Base-by-base conservation (phyloP, 306 rosid genomes). In the Dryas alaskensis region DNA sequence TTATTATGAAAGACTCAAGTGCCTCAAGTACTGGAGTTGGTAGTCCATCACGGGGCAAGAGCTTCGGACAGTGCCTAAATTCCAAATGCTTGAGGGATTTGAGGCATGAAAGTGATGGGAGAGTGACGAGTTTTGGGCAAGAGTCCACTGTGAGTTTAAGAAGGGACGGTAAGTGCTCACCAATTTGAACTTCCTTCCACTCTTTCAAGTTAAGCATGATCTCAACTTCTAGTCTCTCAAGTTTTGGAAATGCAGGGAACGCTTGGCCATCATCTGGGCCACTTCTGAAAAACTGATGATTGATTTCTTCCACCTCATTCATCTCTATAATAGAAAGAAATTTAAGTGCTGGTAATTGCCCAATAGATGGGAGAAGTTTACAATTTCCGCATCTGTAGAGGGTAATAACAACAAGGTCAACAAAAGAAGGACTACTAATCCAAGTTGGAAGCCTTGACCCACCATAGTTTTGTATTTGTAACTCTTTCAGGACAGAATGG, bases 401-500 rank as follows among this genome's bases (percentile, higher is more conserved):
- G 8, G 62, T 59, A 42, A 76, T 60, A 49, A 17, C 69, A 48
- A 17, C 6, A 2, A 76, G 52, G 40, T 9, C 14, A 49, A 1
- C 31, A 58, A 67, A 76, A n/a, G 44, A 58, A 47, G 54, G 69
- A 58, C 47, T 10, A 16, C 46, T 8, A 49, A 68, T 67, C 80
- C 74, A 76, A 37, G 52, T 76, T 19, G 80, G 62, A 59, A 76
- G 80, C 61, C 48, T 48, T 3, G 14, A 76, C 62, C 74, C 80
- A 58, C 74, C 73, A 76, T 67, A 76, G 19, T 14, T 37, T 10
- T 46, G 14, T 37, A 76, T 57, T 6, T 40, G 19, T 16, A 76
- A 60, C 50, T 40, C 48, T 59, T 48, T 19, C 8, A 68, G 73
- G 8, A 46, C 53, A 46, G 22, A 19, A 58, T 55, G 53, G 19